Evolutionary conservation across 2,329 filamentous ascomycete genomes (phyloP), one percentile per base, ranked within the genome.

Genomic region (Beauveria caledonica): DNA sequence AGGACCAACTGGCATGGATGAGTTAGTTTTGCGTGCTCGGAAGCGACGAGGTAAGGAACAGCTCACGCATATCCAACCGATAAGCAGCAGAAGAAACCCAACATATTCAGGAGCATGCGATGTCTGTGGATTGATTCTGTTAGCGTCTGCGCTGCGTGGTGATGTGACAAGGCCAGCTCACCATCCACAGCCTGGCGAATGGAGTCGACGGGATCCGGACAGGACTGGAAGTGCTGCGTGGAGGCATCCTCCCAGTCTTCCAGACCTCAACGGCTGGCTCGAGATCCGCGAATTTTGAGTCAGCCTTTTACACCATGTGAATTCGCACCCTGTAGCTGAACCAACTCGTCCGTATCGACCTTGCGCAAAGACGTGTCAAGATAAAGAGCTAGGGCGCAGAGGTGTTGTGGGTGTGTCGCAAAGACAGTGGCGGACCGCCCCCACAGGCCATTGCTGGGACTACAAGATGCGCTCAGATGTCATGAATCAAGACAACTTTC

Each of bases 31-130:
- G 44, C 7, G 36, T 62, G 33, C 39, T 52, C 25, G 13, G 19
- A 21, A 15, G 33, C 33, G 19, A 21, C 4, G 0, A 10, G 10
- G 44, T 23, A 45, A 52, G 50, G 8, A 49, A 72, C 51, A 27
- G 70, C 75, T 64, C 69, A 87, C 84, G 61, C 86, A 67, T 19
- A 88, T 73, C 73, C 90, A 94, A 56, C 80, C 83, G 5, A 79
- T 76, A 8, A 91, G 69, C n/a, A 97, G 78, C 44, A 89, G 72
- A 1, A 79, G 76, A 64, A 97, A 83, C 40, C 91, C 90, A 33
- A 95, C 74, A 74, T 96, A 97, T 72, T 99, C 94, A 6, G 90
- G 85, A 11, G 90, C 89, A 77, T 97, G 94, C 1, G 90, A 92
- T 71, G 86, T 87, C 84, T 91, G 19, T 15, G 27, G 2, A n/a